phyloP scores from a whole-genome alignment of 2,329 filamentous ascomycete species.

The Stachybotrys elegans region DNA sequence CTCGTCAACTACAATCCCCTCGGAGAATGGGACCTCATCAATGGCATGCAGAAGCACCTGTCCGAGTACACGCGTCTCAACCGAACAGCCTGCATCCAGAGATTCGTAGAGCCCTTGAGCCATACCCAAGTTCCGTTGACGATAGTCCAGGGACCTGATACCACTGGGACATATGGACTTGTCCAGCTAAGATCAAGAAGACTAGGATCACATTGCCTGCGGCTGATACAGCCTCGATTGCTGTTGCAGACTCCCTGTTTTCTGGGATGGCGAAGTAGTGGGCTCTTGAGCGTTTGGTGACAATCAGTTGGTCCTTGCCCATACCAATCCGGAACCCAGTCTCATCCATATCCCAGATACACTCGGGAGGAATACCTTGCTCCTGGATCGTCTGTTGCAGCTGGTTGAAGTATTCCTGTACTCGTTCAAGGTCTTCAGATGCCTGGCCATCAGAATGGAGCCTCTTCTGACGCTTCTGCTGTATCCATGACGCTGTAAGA shows the following conservation, averaged over 20 bases:
- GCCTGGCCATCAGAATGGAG: slow-evolving; percentile 4
- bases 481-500: slow-evolving; percentile 6
- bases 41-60: too few relatives aligned
- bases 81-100: too few relatives aligned
- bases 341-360: slow-evolving; percentile 11
- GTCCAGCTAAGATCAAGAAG: slow-evolving; percentile 5
- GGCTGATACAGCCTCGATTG: slow-evolving; percentile 8
- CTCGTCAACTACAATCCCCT: too few relatives aligned
- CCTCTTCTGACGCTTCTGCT: slow-evolving; percentile 5
- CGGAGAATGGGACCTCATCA: too few relatives aligned
- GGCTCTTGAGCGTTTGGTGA: slow-evolving; percentile 4
- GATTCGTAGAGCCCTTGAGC: too few relatives aligned
- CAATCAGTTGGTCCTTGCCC: slow-evolving; percentile 3
- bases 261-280: slow-evolving; percentile 1
- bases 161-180: slow-evolving; percentile 5
- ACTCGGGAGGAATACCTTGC: slow-evolving; percentile 4
- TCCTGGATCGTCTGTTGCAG: slow-evolving; percentile 3
- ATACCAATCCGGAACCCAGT: slow-evolving; percentile 9
- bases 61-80: too few relatives aligned
- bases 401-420: slow-evolving; percentile 5
- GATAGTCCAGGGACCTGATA: too few relatives aligned
- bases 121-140: too few relatives aligned
- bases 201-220: not conserved
- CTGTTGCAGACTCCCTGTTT: slow-evolving; percentile 7
- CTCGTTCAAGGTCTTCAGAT: slow-evolving; percentile 1